Percentiles rank a stretch among this genome's conserved stretches.
Conservation (phyloP, 2,329 filamentous ascomycete species). For the Thielaviopsis punctulata region DNA sequence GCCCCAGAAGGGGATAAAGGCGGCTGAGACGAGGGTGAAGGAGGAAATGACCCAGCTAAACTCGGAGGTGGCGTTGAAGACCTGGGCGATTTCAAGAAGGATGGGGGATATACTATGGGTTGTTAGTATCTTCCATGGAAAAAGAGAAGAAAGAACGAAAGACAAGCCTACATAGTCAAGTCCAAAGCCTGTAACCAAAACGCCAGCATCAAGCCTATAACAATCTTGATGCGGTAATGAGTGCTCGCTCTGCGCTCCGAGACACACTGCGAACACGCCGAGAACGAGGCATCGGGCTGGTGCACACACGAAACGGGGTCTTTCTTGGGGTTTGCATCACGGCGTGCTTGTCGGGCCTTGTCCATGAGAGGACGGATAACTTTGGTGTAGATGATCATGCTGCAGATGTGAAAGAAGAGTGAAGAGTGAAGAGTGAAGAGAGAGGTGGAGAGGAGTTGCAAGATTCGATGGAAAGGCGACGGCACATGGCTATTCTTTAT, state of each 20-base stretch:
- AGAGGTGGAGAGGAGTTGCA: too few relatives aligned
- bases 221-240: constrained; percentile 39
- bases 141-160: neutral
- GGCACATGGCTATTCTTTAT: too few relatives aligned
- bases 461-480: too few relatives aligned
- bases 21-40: constrained; percentile 49
- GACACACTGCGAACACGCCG: constrained; percentile 18
- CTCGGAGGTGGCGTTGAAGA: constrained; percentile 25
- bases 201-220: constrained; percentile 40
- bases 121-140: neutral
- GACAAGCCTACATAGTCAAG: constrained; percentile 38
- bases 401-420: neutral
- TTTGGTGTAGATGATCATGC: neutral
- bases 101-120: constrained; percentile 27
- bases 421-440: neutral
- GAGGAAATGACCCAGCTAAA: constrained; percentile 54
- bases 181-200: constrained; percentile 47
- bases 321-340: neutral
- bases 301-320: neutral
- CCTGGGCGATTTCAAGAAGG: constrained; percentile 42
- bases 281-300: too few relatives aligned
- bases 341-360: neutral
- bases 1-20: constrained; percentile 49
- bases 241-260: constrained; percentile 19
- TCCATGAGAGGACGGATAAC: neutral